Base-by-base conservation (phyloP, 768 basidiomycete genomes). In the Suillus fuscotomentosus region DNA sequence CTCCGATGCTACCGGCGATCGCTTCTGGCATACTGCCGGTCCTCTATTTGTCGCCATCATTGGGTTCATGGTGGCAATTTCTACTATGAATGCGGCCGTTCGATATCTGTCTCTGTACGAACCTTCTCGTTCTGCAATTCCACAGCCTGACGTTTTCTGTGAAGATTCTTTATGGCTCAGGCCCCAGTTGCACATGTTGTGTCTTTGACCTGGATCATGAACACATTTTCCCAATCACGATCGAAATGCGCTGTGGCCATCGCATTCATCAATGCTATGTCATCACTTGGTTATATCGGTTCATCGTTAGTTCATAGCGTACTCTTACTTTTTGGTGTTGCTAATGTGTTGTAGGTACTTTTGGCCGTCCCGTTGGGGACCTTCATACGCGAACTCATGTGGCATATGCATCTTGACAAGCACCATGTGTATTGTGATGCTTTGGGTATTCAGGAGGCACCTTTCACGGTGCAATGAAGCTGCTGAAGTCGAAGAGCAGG, bases 201-300 rank as follows among this genome's bases (percentile, higher is more conserved):
- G 63, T 87, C 90, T 69, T 77, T 79, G 70, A 74, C 81, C 14
- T 83, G 82, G 85, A 77, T 84, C 60, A 80, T 80, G 61, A 84
- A 81, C 66, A 80, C 82, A 8, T 80, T 96, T 76, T 87, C 92
- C 27, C 85, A 88, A 17, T 87, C 94, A 27, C 86, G 90, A 2
- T 85, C 88, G 24, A 95, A 95, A 75, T 88, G 94, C 5, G 91
- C 93, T 9, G 88, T 94, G n/a, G 89, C 88, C 15, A 80, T 96
- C 48, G 94, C 92, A 1, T 76, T 91, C 62, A 84, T 93, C 70
- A 94, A 94, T 73, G 86, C 89, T 31, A 84, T 92, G 70, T 88
- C 88, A 14, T 88, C 92, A 69, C 80, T 91, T 8, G 94, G 94
- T 0, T 95, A 95, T 77, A 81, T 96, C 38, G 79, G 86, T 48